Base-by-base conservation (phyloP, 2,329 filamentous ascomycete species). In the Orbilia ellipsospora region DNA sequence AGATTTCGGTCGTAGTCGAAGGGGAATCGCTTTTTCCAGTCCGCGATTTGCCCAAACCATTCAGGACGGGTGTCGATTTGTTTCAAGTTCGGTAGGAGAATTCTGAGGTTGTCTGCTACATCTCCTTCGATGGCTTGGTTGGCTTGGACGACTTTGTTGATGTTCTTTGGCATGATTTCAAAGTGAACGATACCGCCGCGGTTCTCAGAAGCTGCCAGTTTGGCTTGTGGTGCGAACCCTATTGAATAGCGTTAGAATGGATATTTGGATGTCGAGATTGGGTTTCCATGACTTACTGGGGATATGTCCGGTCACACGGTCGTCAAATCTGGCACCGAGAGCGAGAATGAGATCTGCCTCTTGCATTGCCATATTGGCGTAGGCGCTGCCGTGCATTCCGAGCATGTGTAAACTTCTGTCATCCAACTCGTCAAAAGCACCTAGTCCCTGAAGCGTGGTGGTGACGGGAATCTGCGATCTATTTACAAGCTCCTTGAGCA, bases 101-200 rank as follows among this genome's bases (percentile, higher is more conserved):
- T 84, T 61, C 86, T 86, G 40, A 98, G 85, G 83, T 96, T 98
- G 16, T 89, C 85, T 1, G 90, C 89, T 31, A 97, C 92, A 81
- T 98, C 94, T 73, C 95, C 95, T 84, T 97, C 94, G 16, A 98
- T 90, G 54, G 95, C 94, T 84, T 97, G 93, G 50, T 92, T 97
- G 6, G 94, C 94, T 84, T 98, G 93, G 13, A 99, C 91, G 50
- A 98, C 94, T 88, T 98, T 99, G 89, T 98, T 98, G 85, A 98
- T 98, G 86, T 99, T 98, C 90, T 99, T 99, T 80, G 95, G 94
- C 90, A 98, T 91, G 80, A 99, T 94, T 82, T 98, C 94, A 81
- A 98, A 98, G 83, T 99, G 94, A 15, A 98, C 88, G 80, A 99
- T 98, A 81, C 95, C 95, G 80, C 95, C 95, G 77, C 93, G 91